phyloP scores from a whole-genome alignment of 2,329 filamentous ascomycete genomes.

The Teratosphaeria gauchensis region DNA sequence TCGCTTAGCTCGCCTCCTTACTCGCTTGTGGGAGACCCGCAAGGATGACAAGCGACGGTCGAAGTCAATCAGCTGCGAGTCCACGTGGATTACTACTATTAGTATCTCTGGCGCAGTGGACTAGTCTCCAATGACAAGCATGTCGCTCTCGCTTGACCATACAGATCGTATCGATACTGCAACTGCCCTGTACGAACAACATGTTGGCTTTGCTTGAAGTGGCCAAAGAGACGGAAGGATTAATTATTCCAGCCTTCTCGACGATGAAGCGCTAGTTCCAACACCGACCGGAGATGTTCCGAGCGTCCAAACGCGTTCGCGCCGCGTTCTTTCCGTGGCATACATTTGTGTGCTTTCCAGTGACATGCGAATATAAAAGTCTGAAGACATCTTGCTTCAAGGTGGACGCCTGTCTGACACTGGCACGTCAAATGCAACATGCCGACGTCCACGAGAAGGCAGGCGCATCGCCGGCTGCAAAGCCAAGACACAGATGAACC shows the following conservation, averaged over 20 bases:
- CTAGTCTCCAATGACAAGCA: not conserved
- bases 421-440: not conserved
- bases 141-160: not conserved
- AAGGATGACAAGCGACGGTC: not conserved
- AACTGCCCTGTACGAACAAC: too few relatives aligned
- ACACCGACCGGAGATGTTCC: too few relatives aligned
- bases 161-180: not conserved
- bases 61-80: not conserved
- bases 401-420: not conserved
- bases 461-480: not conserved
- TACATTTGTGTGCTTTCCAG: too few relatives aligned
- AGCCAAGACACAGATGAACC: not conserved
- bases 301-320: too few relatives aligned
- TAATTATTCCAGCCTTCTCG: too few relatives aligned
- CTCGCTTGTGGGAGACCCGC: not conserved
- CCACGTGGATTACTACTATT: not conserved
- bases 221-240: too few relatives aligned
- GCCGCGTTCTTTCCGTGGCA: too few relatives aligned
- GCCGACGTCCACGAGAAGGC: constrained; percentile 1
- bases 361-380: too few relatives aligned
- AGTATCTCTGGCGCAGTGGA: too few relatives aligned
- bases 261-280: too few relatives aligned
- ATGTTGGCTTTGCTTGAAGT: too few relatives aligned
- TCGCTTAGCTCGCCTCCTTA: not conserved
- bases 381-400: too few relatives aligned